Base-by-base conservation (phyloP, 345 rosid genomes). In the Melastoma malabathricum region DNA sequence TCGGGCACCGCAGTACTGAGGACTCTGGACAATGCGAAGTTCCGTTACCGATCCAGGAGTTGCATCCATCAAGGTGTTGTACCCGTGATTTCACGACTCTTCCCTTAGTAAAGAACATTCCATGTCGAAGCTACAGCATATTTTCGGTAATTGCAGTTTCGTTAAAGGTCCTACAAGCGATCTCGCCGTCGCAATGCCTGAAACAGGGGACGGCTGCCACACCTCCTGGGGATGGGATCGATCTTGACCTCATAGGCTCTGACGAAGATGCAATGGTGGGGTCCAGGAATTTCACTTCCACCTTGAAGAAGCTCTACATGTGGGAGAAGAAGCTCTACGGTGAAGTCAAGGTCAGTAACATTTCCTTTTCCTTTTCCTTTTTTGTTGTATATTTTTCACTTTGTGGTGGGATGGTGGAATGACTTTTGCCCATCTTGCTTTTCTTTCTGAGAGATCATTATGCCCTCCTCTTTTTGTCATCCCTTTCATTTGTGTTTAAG, bases 311-410 rank as follows among this genome's bases (percentile, higher is more conserved):
- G 56, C 69, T 84, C 15, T 67, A 64, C 43, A 66, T 78, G 68
- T 84, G 86, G 85, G 89, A 84, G 79, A 75, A 73, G 66, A 84
- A 84, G 70, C 76, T 84, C 47, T 81, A 78, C 59, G 64, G 61
- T 54, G 86, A 84, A 66, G 94, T 84, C 15, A 84, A 81, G 86
- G 94, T 80, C 51, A 19, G 44, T 12, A 31, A n/a, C 43, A 18
- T n/a, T n/a, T n/a, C n/a, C 15, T 41, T 51, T 25, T 44, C 23
- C 20, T 51, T 19, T 48, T 18, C 27, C 18, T 52, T n/a, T n/a
- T n/a, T n/a, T n/a, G n/a, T n/a, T n/a, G n/a, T n/a, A n/a, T n/a
- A n/a, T n/a, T n/a, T n/a, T n/a, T n/a, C n/a, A n/a, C n/a, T 9
- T 25, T 18, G 18, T 13, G 14, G 20, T 46, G 39, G 5, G 23